Evolutionary conservation across 495 filamentous ascomycete genomes (phyloP).

Genomic region (Penicillium nucicola): DNA sequence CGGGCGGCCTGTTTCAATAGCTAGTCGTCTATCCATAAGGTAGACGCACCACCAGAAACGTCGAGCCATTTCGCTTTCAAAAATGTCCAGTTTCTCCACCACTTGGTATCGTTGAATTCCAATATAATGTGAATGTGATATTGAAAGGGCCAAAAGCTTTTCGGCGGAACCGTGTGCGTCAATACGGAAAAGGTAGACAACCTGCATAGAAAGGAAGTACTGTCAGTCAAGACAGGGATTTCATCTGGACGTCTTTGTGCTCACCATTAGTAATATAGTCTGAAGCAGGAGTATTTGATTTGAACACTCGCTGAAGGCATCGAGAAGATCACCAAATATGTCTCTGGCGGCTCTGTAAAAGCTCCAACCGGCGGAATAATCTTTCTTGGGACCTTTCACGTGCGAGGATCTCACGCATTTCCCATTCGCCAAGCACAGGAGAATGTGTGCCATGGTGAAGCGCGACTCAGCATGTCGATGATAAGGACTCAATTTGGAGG

Average conservation of each 20-base stretch:
- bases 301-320: slow-evolving; percentile 15
- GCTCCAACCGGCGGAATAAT: slow-evolving; percentile 28
- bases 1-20: slow-evolving; percentile 26
- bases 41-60: slow-evolving; percentile 29
- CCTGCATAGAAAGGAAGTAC: slow-evolving; percentile 1
- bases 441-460: slow-evolving; percentile 12
- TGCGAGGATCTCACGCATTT: slow-evolving; percentile 22
- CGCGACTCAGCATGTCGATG: not conserved
- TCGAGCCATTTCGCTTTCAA: slow-evolving; percentile 17
- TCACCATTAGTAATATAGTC: slow-evolving; percentile 22
- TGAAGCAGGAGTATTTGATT: slow-evolving; percentile 23
- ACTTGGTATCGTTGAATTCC: slow-evolving; percentile 21
- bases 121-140: slow-evolving; percentile 26
- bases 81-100: slow-evolving; percentile 9
- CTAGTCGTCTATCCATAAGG: slow-evolving; percentile 21
- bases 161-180: slow-evolving; percentile 26
- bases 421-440: slow-evolving; percentile 26
- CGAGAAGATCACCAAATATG: slow-evolving; percentile 20
- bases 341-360: slow-evolving; percentile 23
- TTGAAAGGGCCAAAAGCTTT: slow-evolving; percentile 24
- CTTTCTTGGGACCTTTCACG: slow-evolving; percentile 5
- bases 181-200: slow-evolving; percentile 27
- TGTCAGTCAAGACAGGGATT: not conserved
- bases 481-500: not conserved
- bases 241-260: not conserved